Evolutionary conservation across 352 stramenopile species (phyloP).

Genomic region (Phytophthora litchii): DNA sequence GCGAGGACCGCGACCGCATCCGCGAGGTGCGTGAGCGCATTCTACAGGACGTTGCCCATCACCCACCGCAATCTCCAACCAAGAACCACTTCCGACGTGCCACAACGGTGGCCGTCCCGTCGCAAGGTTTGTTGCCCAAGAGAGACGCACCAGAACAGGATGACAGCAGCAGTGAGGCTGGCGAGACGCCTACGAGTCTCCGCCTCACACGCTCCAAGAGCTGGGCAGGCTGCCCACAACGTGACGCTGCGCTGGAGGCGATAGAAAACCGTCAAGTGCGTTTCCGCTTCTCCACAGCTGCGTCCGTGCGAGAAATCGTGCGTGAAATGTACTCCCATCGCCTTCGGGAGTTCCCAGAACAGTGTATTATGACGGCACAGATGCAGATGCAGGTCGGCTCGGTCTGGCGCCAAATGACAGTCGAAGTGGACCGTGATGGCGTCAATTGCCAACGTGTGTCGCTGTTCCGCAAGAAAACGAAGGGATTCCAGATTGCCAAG

Average conservation of each 20-base stretch:
- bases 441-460: conserved; percentile 59
- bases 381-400: conserved; percentile 54
- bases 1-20: conserved; percentile 21
- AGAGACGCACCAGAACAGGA: conserved; percentile 15
- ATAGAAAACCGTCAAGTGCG: conserved; percentile 62
- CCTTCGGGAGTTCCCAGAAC: conserved; percentile 58
- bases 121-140: conserved; percentile 15
- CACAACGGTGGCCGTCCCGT: conserved; percentile 54
- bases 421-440: conserved; percentile 60
- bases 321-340: conserved; percentile 74
- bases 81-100: conserved; percentile 51
- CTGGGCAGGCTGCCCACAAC: conserved; percentile 49
- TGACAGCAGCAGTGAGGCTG: conserved; percentile 29
- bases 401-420: conserved; percentile 58
- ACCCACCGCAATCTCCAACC: conserved; percentile 7
- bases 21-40: conserved; percentile 21
- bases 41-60: conserved; percentile 8
- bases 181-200: conserved; percentile 18
- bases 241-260: conserved; percentile 56
- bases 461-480: conserved; percentile 67
- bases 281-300: conserved; percentile 67
- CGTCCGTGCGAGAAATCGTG: conserved; percentile 62
- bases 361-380: conserved; percentile 37
- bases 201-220: conserved; percentile 56
- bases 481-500: conserved; percentile 51